Base-by-base conservation (phyloP, 202 grass and related monocot species). In the Dendrocalamus latiflorus region DNA sequence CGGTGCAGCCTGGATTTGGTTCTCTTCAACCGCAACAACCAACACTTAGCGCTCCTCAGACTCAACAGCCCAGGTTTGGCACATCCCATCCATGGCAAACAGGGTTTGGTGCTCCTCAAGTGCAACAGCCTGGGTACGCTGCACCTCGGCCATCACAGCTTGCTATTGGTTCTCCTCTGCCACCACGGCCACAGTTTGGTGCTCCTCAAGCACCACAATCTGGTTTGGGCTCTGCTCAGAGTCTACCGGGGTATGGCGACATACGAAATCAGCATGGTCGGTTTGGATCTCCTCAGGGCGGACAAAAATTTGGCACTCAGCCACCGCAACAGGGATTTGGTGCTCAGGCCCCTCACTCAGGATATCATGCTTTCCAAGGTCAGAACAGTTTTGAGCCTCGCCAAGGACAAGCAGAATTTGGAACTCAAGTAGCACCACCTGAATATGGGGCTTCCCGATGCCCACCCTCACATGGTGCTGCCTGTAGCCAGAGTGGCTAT, bases 351-450 rank as follows among this genome's bases (percentile, higher is more conserved):
- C 63, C 75, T 80, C 85, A 77, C 44, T 56, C 56, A 8, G 74
- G 79, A 43, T 72, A 86, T 83, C 44, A 22, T 48, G 53, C 47
- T 49, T 58, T 64, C 72, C 61, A 72, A 60, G 49, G 48, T 63
- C 78, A 75, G 24, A 69, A 20, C 30, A 81, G 33, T 51, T 92
- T 67, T 51, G 74, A 24, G 12, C 38, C 79, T 77, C 21, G 47
- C n/a, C 83, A 48, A 69, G 80, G 76, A 64, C 84, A 92, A 55
- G 68, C 9, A 12, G 55, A 54, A 64, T 79, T 83, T 88, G 81
- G 64, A 65, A 30, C 39, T 66, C 68, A 25, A 9, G 60, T 64
- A 72, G 20, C n/a, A 71, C 58, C 74, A 2, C 53, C 69, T 78
- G 72, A 74, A 74, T 86, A 81, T 86, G 43, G 17, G 43, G 72